Conservation (phyloP, 495 filamentous ascomycete genomes). For the Penicillium crystallinum region DNA sequence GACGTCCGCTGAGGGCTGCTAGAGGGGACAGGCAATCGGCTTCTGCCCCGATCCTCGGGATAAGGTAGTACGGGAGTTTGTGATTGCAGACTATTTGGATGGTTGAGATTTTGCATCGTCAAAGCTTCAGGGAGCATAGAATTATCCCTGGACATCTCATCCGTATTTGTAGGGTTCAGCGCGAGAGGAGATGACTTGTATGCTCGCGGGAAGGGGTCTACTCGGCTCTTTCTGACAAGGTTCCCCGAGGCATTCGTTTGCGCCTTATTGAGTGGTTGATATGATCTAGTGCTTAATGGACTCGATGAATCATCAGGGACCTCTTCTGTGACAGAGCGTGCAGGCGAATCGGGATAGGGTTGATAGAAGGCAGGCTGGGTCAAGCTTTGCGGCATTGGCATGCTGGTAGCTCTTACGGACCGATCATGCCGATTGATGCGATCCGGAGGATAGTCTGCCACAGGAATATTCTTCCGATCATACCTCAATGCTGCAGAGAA, state of each 20-base stretch:
- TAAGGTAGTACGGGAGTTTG: background rate
- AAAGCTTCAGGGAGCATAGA: background rate
- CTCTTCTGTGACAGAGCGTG: conserved; percentile 4
- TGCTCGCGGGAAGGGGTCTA: conserved; percentile 8
- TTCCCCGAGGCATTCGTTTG: background rate
- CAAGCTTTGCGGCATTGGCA: background rate
- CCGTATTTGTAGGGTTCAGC: conserved; percentile 15
- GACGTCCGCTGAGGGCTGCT: background rate
- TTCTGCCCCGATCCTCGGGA: conserved; percentile 5
- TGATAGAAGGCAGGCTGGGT: background rate
- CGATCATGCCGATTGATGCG: background rate
- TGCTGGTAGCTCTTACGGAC: background rate
- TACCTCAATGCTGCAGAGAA: conserved; percentile 29
- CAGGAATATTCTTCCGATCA: conserved; percentile 8
- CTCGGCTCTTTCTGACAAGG: conserved; percentile 5
- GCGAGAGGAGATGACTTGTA: conserved; percentile 37
- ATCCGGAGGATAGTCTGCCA: background rate
- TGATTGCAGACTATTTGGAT: background rate
- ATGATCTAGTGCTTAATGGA: background rate
- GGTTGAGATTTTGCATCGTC: background rate
- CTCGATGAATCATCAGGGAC: background rate
- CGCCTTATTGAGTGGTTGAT: background rate
- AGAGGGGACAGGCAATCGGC: background rate
- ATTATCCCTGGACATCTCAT: conserved; percentile 1
- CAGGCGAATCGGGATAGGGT: background rate